Base-by-base conservation (phyloP, 352 stramenopile species). In the Pythium dissotocum region DNA sequence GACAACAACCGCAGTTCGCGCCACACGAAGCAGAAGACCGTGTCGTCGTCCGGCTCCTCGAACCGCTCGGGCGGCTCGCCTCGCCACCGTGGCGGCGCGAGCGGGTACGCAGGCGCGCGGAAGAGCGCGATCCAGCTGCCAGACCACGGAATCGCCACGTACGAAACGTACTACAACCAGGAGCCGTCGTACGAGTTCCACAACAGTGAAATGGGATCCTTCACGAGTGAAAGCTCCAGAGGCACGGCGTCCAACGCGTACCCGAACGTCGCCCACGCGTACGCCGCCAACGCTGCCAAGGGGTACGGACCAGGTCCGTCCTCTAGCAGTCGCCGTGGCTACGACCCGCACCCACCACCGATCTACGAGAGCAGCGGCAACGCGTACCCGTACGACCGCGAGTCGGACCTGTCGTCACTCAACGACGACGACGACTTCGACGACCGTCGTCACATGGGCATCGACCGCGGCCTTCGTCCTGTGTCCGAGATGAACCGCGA, bases 391-490 rank as follows among this genome's bases (percentile, higher is more conserved):
- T 65, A 61, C 55, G 69, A 74, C n/a, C 82, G 82, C 18, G 83
- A 87, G 58, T 88, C 80, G 28, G 83, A 91, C 42, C 26, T 88
- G 48, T 91, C 83, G 12, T 88, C 78, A 32, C 77, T 89, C 58
- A 76, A 80, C 28, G 76, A 82, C 51, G 76, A 82, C 54, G 74
- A 87, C n/a, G 85, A 82, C 61, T 75, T 38, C 32, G 44, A 58
- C 13, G 42, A 48, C 63, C 32, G 40, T 30, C 55, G 51, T 35
- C 55, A 24, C 21, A 24, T 16, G 7, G 56, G 32, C 28, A 52
- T 32, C 18, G 56, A 71, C 49, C 46, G 38, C 24, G 40, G 33
- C 0, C 40, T 65, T 28, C 38, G 28, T 61, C 62, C n/a, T 56
- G 79, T 63, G 46, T 85, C n/a, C 55, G 68, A 59, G 51, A 35